Conservation (phyloP, 1,284 basidiomycete genomes). For the Psilocybe mexicana region DNA sequence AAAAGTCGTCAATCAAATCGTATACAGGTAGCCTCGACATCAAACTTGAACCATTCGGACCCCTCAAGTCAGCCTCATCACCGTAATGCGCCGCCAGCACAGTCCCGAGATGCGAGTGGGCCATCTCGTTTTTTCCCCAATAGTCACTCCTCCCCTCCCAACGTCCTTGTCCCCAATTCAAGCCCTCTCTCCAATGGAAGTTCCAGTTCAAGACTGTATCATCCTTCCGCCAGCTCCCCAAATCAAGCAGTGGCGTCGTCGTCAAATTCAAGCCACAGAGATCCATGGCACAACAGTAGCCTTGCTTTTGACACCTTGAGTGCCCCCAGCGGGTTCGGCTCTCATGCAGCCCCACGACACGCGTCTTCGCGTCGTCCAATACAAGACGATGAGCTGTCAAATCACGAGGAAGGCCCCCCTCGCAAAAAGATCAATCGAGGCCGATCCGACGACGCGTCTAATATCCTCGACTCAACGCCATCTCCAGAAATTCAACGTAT, state of each 20-base stretch:
- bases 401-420: constrained; percentile 59
- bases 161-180: constrained; percentile 72
- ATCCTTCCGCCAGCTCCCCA: constrained; percentile 33
- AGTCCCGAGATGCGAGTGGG: constrained; percentile 43
- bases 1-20: constrained; percentile 39
- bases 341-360: constrained; percentile 41
- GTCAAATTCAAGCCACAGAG: constrained; percentile 38
- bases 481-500: constrained; percentile 59
- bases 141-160: constrained; percentile 42
- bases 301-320: constrained; percentile 54
- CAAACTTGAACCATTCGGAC: constrained; percentile 28
- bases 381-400: constrained; percentile 35
- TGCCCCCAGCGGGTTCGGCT: constrained; percentile 59
- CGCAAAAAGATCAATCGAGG: constrained; percentile 67
- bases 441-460: constrained; percentile 39
- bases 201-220: constrained; percentile 34
- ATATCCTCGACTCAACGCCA: constrained; percentile 45
- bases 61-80: constrained; percentile 25
- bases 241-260: constrained; percentile 44
- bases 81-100: constrained; percentile 40
- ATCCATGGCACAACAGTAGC: constrained; percentile 35
- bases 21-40: constrained; percentile 33
- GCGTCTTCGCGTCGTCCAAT: constrained; percentile 50
- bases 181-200: constrained; percentile 55
- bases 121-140: constrained; percentile 42